A percentile compares a stretch with the other conserved stretches of the same genome.
Conservation (phyloP, 1,139 yeast species). For the Taphrina pruni region DNA sequence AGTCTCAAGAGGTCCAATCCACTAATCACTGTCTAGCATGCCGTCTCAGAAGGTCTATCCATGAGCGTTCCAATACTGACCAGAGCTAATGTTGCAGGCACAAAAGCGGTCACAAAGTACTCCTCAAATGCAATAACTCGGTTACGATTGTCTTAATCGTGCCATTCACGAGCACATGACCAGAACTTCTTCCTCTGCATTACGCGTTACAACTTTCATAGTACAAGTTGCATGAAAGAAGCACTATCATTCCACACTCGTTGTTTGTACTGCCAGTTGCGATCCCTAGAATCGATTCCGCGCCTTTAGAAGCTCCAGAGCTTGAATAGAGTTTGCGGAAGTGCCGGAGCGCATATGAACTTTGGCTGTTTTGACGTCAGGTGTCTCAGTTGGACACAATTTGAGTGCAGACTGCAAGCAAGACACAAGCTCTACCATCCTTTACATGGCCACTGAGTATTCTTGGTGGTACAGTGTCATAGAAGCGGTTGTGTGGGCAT, state of each 20-base stretch:
- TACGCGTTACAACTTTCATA: neutral
- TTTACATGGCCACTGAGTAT: too few species aligned
- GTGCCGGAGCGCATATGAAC: slow-evolving; percentile 9
- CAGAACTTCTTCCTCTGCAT: too few species aligned
- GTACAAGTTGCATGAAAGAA: neutral
- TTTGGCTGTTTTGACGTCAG: slow-evolving; percentile 20
- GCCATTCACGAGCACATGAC: neutral
- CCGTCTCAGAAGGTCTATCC: slow-evolving; percentile 78
- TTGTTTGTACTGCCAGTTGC: too few species aligned
- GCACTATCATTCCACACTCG: too few species aligned
- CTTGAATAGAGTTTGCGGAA: neutral
- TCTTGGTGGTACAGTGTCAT: too few species aligned
- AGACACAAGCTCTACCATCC: too few species aligned
- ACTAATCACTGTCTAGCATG: slow-evolving; percentile 58
- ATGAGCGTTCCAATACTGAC: neutral
- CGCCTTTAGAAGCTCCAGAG: neutral
- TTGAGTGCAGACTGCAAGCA: too few species aligned
- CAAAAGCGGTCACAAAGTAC: slow-evolving; percentile 99
- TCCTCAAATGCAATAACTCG: slow-evolving; percentile 60
- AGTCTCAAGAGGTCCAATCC: too few species aligned
- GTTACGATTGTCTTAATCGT: neutral
- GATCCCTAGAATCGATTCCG: neutral
- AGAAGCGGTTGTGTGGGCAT: neutral
- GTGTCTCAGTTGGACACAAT: too few species aligned
- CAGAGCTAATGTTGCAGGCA: slow-evolving; percentile 55